phyloP scores from a whole-genome alignment of 768 basidiomycete genomes.

The Neoboletus brunneissimus region DNA sequence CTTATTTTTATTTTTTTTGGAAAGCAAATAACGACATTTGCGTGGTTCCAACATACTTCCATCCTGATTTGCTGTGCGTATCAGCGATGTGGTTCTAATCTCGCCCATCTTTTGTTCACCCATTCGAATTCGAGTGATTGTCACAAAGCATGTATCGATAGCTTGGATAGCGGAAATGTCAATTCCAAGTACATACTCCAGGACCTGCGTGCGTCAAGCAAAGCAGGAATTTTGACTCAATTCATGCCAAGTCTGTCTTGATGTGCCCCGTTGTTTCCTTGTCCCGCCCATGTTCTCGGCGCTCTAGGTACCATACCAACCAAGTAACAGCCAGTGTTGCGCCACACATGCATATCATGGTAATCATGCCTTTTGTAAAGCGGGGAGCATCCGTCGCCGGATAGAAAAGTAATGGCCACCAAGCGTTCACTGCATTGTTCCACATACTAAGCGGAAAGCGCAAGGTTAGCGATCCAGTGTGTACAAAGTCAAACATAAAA shows the following conservation, averaged over 20 bases:
- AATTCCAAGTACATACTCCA: background rate
- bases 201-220: background rate
- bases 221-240: background rate
- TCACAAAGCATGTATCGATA: constrained; percentile 11
- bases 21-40: background rate
- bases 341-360: constrained; percentile 57
- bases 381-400: constrained; percentile 69
- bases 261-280: background rate
- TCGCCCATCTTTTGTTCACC: background rate
- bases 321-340: constrained; percentile 57
- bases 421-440: constrained; percentile 65
- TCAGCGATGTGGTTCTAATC: constrained; percentile 8
- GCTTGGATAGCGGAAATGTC: constrained; percentile 1
- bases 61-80: constrained; percentile 19
- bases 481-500: background rate
- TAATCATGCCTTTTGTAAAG: constrained; percentile 67
- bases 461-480: background rate
- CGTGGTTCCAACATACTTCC: background rate
- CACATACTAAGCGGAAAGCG: constrained; percentile 47
- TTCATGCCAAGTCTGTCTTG: background rate
- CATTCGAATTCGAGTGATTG: constrained; percentile 7
- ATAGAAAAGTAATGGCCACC: constrained; percentile 72
- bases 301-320: constrained; percentile 55
- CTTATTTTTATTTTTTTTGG: background rate
- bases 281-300: constrained; percentile 27